Evolutionary conservation across 495 filamentous ascomycete species (phyloP), one percentile per base, ranked within the genome.

Genomic region (Talaromyces nanjingensis): DNA sequence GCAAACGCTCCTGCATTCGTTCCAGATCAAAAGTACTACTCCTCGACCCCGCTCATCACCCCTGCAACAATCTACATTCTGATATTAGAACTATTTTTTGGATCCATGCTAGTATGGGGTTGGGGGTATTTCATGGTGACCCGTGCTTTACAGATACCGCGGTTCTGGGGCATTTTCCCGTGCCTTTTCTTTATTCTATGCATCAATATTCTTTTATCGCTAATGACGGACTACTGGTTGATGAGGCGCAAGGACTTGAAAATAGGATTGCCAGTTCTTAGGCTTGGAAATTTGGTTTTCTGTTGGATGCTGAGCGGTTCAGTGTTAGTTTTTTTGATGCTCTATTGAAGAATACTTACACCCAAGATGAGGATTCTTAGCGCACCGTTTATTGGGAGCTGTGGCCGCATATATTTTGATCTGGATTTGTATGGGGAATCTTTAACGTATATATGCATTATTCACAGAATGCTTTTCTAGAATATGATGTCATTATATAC

Each of bases 221-320:
- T 42, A 16, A 42, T 42, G 39, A 42, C 39, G 39, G 39, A 11
- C 1, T 42, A 42, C n/a, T 42, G 39, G 39, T 42, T n/a, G 16
- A 42, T n/a, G 39, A 42, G 16, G 14, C 39, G 16, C 39, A 16
- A 42, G 39, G 12, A 42, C 14, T 16, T n/a, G 39, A 42, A 42
- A 42, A 42, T 59, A 73, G n/a, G 65, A 72, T 9, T 42, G 39
- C 39, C 3, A 0, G 14, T n/a, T 42, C 39, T 42, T 42, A 42
- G 14, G 16, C 39, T 42, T 42, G 39, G 39, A 16, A n/a, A 42
- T 42, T 42, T 42, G 16, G 14, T 42, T 42, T 42, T 42, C 39
- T 42, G 39, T 42, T n/a, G 12, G 39, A 16, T 42, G 14, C 39
- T 42, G 39, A 16, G 39, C n/a, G 39, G 12, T 42, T n/a, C 16